A percentile compares a stretch with the other conserved stretches of the same genome.
These are phyloP conservation scores for Tilletiopsis washingtonensis DNA, from an alignment of 1,284 basidiomycete species.

Conservation along the genomic window DNA sequence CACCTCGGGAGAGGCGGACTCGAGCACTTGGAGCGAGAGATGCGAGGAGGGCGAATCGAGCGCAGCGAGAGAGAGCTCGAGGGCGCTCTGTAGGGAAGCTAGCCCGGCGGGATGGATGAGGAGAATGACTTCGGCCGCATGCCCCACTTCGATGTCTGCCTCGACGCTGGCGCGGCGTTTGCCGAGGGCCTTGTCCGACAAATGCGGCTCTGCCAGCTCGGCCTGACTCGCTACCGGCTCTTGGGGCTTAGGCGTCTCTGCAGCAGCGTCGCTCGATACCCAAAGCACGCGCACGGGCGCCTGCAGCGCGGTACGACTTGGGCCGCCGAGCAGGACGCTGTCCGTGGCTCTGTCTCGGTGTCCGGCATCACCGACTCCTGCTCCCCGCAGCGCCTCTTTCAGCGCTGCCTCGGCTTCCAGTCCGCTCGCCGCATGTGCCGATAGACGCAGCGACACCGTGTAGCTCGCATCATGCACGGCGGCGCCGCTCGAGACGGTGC, in stretches of 20 bases:
- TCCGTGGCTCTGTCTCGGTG: not conserved
- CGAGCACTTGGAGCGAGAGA: not conserved
- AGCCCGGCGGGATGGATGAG: not conserved
- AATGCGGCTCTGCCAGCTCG: not conserved
- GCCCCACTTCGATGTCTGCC: too few species aligned
- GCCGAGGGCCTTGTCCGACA: not conserved
- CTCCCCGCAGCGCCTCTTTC: not conserved
- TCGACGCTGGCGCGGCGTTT: not conserved
- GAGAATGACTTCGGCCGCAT: not conserved
- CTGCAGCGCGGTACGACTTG: not conserved
- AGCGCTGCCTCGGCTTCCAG: slow-evolving; percentile 1
- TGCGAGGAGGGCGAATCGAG: not conserved
- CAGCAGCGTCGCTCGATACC: too few species aligned
- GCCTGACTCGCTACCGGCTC: not conserved
- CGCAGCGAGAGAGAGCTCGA: not conserved
- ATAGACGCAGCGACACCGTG: slow-evolving; percentile 7
- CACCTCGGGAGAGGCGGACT: not conserved
- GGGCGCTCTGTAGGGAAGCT: not conserved
- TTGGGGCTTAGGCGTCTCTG: not conserved
- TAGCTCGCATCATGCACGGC: slow-evolving; percentile 42
- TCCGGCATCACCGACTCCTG: not conserved
- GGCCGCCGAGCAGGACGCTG: not conserved
- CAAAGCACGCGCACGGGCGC: too few species aligned
- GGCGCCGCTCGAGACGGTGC: slow-evolving; percentile 15
- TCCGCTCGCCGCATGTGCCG: not conserved